Conservation (phyloP, 2,329 filamentous ascomycete species). For the Claviceps sp. region DNA sequence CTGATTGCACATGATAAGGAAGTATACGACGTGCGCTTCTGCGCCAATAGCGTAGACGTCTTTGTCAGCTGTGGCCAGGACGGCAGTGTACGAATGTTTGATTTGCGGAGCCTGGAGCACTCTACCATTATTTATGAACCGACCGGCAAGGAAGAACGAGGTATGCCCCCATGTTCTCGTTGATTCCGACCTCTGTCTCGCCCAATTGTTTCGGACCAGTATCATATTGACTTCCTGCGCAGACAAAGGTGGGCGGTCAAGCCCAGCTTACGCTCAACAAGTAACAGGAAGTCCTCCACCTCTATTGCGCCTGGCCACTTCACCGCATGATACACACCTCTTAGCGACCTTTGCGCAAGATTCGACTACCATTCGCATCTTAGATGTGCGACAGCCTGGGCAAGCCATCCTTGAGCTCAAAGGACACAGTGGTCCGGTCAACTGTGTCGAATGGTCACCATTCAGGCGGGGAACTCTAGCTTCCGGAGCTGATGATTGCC, state of each 20-base stretch:
- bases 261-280: slow-evolving; percentile 63
- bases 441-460: slow-evolving; percentile 93
- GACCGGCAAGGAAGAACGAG: slow-evolving; percentile 67
- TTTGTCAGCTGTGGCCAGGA: slow-evolving; percentile 97
- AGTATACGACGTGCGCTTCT: slow-evolving; percentile 96
- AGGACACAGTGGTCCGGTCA: slow-evolving; percentile 73
- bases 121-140: slow-evolving; percentile 99
- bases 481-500: slow-evolving; percentile 81
- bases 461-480: slow-evolving; percentile 75
- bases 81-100: slow-evolving; percentile 97
- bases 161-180: slow-evolving; percentile 28
- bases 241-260: slow-evolving; percentile 46
- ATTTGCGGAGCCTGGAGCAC: slow-evolving; percentile 88
- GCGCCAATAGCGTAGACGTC: slow-evolving; percentile 94
- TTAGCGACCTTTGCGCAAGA: slow-evolving; percentile 96
- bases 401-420: slow-evolving; percentile 88
- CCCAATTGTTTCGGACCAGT: background rate
- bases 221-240: slow-evolving; percentile 16
- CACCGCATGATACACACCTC: slow-evolving; percentile 87
- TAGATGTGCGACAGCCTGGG: slow-evolving; percentile 91
- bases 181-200: background rate
- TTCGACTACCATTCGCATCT: slow-evolving; percentile 80
- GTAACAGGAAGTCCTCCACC: slow-evolving; percentile 67
- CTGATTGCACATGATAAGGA: slow-evolving; percentile 98
- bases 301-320: slow-evolving; percentile 70